Percentiles rank a stretch among this genome's conserved stretches.
Conservation (phyloP, 139 green algal genomes). For the Closterium sp. region DNA sequence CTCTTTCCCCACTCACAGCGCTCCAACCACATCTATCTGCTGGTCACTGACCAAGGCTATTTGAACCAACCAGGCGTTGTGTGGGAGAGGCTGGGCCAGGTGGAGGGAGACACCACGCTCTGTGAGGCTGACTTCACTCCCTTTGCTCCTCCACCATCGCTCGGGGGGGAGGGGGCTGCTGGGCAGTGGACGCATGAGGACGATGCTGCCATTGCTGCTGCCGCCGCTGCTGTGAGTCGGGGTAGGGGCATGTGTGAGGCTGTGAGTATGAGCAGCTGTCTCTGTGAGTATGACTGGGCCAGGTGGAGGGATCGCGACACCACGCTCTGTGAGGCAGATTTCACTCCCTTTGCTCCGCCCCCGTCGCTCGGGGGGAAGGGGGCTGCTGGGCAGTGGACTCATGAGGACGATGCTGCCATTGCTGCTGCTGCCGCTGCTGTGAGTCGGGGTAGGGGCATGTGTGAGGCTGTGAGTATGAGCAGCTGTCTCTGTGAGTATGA, state of each 20-base stretch:
- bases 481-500: too few species aligned
- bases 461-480: neutral
- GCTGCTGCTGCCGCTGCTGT: constrained; percentile 10
- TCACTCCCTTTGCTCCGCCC: neutral
- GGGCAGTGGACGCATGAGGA: constrained; percentile 15
- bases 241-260: too few species aligned
- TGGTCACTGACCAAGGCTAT: neutral
- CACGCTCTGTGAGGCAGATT: neutral
- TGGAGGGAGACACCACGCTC: too few species aligned
- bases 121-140: neutral
- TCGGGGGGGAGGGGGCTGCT: too few species aligned
- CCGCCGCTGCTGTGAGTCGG: constrained; percentile 3
- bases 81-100: neutral
- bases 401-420: constrained; percentile 21
- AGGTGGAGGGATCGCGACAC: constrained; percentile 32
- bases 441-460: too few species aligned
- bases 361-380: too few species aligned
- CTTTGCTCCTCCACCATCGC: too few species aligned
- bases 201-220: constrained; percentile 14
- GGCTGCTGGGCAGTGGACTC: too few species aligned
- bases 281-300: too few species aligned
- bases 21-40: neutral
- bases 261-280: neutral
- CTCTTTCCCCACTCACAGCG: neutral
- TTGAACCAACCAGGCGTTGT: neutral